Evolutionary conservation across 208 protist genomes (phyloP).

Genomic region (Leishmania tarentolae): DNA sequence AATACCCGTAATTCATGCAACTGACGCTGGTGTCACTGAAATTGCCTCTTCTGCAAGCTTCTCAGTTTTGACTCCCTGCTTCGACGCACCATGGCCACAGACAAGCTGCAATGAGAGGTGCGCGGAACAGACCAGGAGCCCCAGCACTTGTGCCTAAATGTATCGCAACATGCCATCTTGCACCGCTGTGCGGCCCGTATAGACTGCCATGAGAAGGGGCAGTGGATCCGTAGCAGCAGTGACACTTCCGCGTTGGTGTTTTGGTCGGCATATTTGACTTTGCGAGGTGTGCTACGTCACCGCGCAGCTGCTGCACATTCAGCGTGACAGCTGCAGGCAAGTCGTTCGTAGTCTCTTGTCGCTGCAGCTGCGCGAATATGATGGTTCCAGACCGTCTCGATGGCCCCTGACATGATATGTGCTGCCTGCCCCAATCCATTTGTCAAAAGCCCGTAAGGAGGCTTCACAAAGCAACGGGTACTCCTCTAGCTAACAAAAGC

Average conservation of each 20-base stretch:
- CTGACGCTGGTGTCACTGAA: background rate
- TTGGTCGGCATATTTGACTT: background rate
- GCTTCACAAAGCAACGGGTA: background rate
- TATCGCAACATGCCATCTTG: background rate
- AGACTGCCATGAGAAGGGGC: background rate
- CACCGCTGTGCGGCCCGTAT: background rate
- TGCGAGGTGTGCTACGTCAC: background rate
- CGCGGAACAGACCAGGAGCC: background rate
- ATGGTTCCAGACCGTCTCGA: background rate
- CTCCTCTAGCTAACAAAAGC: background rate
- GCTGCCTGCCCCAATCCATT: background rate
- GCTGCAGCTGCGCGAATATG: background rate
- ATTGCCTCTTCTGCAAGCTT: background rate
- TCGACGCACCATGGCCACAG: background rate
- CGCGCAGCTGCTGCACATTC: background rate
- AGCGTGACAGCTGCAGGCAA: background rate
- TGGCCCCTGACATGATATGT: background rate
- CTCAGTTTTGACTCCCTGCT: background rate
- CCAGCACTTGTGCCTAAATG: background rate
- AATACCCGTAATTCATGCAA: background rate
- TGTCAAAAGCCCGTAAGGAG: background rate
- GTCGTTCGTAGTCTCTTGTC: background rate
- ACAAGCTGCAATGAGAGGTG: background rate
- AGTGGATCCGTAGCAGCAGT: background rate
- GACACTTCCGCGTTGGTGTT: background rate